Conservation (phyloP, 768 basidiomycete species). For the Auricularia cornea region DNA sequence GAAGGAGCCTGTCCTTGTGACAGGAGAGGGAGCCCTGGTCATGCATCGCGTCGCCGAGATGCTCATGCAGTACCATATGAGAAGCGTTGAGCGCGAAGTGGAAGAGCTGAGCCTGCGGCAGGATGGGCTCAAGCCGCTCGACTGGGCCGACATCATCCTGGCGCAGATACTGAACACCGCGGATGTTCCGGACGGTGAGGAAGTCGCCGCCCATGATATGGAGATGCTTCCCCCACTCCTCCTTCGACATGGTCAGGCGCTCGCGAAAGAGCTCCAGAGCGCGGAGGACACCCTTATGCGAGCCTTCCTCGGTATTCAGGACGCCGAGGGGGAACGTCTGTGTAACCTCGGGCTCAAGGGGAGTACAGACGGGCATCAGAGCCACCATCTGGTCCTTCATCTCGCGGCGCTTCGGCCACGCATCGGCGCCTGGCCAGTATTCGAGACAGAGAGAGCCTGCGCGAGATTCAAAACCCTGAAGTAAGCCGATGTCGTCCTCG, state of each 20-base stretch:
- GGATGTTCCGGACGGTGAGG: slow-evolving; percentile 21
- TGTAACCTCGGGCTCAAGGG: slow-evolving; percentile 15
- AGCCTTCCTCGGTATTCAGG: slow-evolving; percentile 24
- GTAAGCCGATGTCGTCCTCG: slow-evolving; percentile 13
- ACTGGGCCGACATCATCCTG: slow-evolving; percentile 16
- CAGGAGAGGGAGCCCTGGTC: slow-evolving; percentile 19
- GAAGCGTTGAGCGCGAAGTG: slow-evolving; percentile 21
- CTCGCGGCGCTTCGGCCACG: slow-evolving; percentile 9
- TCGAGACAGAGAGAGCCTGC: slow-evolving; percentile 5
- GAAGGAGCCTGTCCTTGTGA: slow-evolving; percentile 20
- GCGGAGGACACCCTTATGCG: slow-evolving; percentile 20
- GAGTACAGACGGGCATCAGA: slow-evolving; percentile 15
- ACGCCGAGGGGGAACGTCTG: slow-evolving; percentile 21
- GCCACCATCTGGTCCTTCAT: slow-evolving; percentile 5
- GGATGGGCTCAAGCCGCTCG: slow-evolving; percentile 17
- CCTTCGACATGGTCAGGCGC: slow-evolving; percentile 11
- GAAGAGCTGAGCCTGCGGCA: slow-evolving; percentile 17
- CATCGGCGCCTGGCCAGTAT: slow-evolving; percentile 9
- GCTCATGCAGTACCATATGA: slow-evolving; percentile 17
- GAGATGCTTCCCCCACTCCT: slow-evolving; percentile 15
- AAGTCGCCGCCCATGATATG: slow-evolving; percentile 23
- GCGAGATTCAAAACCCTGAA: slow-evolving; percentile 6
- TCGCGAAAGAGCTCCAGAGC: slow-evolving; percentile 17
- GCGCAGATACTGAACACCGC: slow-evolving; percentile 15
- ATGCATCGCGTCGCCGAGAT: slow-evolving; percentile 15